Percentiles rank a stretch among this genome's conserved stretches.
Conservation (phyloP, 108 stramenopile genomes). For the Pseudonitzschia multiseries region DNA sequence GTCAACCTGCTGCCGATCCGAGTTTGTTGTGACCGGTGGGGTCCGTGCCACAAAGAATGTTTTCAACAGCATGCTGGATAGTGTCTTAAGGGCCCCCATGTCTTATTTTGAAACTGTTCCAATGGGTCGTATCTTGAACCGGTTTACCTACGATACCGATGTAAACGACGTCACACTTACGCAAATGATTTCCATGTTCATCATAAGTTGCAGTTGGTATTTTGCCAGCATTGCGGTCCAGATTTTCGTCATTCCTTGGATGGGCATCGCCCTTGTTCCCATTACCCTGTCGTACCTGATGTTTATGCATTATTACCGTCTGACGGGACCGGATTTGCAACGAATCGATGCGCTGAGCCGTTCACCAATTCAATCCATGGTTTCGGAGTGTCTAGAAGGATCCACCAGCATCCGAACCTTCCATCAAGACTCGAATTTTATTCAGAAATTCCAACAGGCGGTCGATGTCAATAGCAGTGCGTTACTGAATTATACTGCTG, state of each 20-base stretch:
- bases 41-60: conserved; percentile 36
- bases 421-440: conserved; percentile 56
- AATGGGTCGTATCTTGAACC: conserved; percentile 89
- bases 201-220: conserved; percentile 68
- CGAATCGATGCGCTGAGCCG: conserved; percentile 77
- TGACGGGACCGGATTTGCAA: conserved; percentile 79
- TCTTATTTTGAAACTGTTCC: conserved; percentile 95
- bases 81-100: conserved; percentile 72
- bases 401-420: conserved; percentile 75
- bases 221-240: conserved; percentile 60
- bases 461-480: conserved; percentile 63
- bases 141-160: conserved; percentile 92
- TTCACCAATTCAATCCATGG: conserved; percentile 78
- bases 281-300: conserved; percentile 53
- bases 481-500: conserved; percentile 77
- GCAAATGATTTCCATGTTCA: conserved; percentile 68
- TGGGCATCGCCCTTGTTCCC: conserved; percentile 54
- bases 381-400: conserved; percentile 80
- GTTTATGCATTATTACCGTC: conserved; percentile 70
- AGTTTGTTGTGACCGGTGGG: conserved; percentile 50
- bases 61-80: conserved; percentile 46
- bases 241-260: conserved; percentile 75
- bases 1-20: conserved; percentile 54
- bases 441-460: conserved; percentile 44
- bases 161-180: conserved; percentile 76